phyloP scores from a whole-genome alignment of 768 basidiomycete species.

The Phallus indusiatus region DNA sequence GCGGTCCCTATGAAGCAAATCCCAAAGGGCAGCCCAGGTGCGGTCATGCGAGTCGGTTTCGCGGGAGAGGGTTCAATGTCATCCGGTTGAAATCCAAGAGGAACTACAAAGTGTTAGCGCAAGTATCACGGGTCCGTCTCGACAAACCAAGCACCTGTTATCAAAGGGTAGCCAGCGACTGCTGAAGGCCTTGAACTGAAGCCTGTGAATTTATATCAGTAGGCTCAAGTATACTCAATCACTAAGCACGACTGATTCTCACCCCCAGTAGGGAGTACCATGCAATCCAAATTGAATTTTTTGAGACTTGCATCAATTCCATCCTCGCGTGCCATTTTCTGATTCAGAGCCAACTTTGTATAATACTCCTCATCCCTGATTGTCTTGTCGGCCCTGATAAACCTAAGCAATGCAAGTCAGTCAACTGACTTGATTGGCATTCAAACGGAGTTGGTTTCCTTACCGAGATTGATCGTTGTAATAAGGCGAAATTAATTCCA shows the following conservation, averaged over 20 bases:
- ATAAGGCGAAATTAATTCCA: slow-evolving; percentile 35
- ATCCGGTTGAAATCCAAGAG: slow-evolving; percentile 49
- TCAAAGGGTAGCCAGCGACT: slow-evolving; percentile 56
- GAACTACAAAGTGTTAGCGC: slow-evolving; percentile 27
- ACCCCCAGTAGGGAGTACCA: slow-evolving; percentile 10
- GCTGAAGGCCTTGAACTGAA: slow-evolving; percentile 30
- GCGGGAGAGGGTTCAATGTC: slow-evolving; percentile 20
- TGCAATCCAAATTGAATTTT: slow-evolving; percentile 12
- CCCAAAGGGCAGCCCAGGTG: slow-evolving; percentile 50
- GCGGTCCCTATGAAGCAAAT: slow-evolving; percentile 53
- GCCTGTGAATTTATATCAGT: slow-evolving; percentile 11
- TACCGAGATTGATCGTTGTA: slow-evolving; percentile 27
- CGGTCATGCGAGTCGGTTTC: slow-evolving; percentile 31
- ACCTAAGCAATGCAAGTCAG: not conserved
- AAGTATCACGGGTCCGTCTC: not conserved
- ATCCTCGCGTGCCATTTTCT: slow-evolving; percentile 4
- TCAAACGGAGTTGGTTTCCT: slow-evolving; percentile 1
- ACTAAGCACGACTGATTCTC: not conserved
- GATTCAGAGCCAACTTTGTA: not conserved
- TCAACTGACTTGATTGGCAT: not conserved
- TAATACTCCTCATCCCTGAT: slow-evolving; percentile 1
- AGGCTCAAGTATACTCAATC: not conserved
- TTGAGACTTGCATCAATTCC: slow-evolving; percentile 14
- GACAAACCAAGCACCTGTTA: slow-evolving; percentile 38
- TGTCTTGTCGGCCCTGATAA: slow-evolving; percentile 5